phyloP scores from a whole-genome alignment of 2,329 filamentous ascomycete species.

The Diaporthe citriasiana region DNA sequence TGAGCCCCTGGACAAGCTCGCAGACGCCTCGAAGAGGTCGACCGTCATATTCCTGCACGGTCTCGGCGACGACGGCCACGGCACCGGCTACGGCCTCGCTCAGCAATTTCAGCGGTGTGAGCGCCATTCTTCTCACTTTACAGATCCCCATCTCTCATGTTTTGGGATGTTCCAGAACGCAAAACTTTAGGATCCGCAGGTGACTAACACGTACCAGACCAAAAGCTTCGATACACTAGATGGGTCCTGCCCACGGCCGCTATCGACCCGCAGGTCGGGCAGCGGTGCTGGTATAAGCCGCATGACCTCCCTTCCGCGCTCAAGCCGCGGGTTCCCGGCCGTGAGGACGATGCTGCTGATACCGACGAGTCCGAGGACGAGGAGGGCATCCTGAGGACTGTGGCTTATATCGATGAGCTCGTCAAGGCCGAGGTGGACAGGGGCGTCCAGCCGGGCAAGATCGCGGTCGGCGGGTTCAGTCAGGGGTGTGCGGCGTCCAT shows the following conservation, averaged over 20 bases:
- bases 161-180: too few relatives aligned
- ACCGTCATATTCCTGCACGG: constrained; percentile 40
- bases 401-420: constrained; percentile 32
- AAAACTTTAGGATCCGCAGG: too few relatives aligned
- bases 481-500: constrained; percentile 39
- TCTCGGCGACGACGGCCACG: constrained; percentile 38
- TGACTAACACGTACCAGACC: too few relatives aligned
- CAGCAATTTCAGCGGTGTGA: constrained; percentile 38
- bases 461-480: constrained; percentile 37
- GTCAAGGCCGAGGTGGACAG: constrained; percentile 26
- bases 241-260: constrained; percentile 35
- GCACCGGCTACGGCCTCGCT: constrained; percentile 37
- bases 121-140: too few relatives aligned
- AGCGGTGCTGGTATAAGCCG: constrained; percentile 38
- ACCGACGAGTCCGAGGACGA: constrained; percentile 5
- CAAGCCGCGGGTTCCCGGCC: constrained; percentile 19
- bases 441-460: constrained; percentile 25
- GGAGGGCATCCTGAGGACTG: constrained; percentile 32
- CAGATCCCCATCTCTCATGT: too few relatives aligned
- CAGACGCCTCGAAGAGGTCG: constrained; percentile 24
- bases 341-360: constrained; percentile 2
- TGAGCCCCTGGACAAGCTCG: constrained; percentile 25
- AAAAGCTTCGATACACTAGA: constrained; percentile 34
- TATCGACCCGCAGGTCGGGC: constrained; percentile 28
- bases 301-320: constrained; percentile 30